Base-by-base conservation (phyloP, 768 basidiomycete genomes). In the Macrolepiota dolichaula region DNA sequence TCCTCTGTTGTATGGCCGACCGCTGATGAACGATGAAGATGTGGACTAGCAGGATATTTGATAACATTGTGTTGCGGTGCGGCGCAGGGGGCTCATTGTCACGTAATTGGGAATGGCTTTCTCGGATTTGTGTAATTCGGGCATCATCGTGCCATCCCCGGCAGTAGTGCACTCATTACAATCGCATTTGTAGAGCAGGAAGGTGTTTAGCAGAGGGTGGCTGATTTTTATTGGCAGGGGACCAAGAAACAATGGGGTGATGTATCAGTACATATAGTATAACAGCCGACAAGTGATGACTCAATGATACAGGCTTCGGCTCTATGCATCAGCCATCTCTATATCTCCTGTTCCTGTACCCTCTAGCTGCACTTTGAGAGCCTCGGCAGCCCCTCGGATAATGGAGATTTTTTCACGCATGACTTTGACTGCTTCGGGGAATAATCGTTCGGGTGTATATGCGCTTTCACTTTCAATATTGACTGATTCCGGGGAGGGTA, bases 401-500 rank as follows among this genome's bases (percentile, higher is more conserved):
- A 74, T 75, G 10, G 74, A 73, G 17, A 97, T 83, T 71, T 98
- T 98, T 38, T 79, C 80, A 49, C 94, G 80, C 85, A 98, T 88
- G 49, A 97, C 87, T 27, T 80, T 77, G 64, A 95, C 82, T 0
- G 94, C 81, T 68, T 95, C 94, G 0, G 85, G 86, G 13, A 96
- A 76, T 11, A 98, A 77, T 35, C 91, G 82, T 73, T 96, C 85
- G 0, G 96, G 95, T 2, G 83, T 74, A 70, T 97, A 97, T 12
- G 92, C 85, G 4, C 96, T 90, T 68, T 95, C 92, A 0, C 94
- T 94, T 73, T 98, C 96, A 40, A 98, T 81, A 63, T 85, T 91
- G 78, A 93, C 96, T 92, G 69, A 12, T 17, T 12, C 5, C 10
- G 13, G 12, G 3, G 12, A 17, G 17, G 38, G 5, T 37, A 37